Base-by-base conservation (phyloP, 2,329 filamentous ascomycete genomes). In the Neodidymelliopsis sp. region DNA sequence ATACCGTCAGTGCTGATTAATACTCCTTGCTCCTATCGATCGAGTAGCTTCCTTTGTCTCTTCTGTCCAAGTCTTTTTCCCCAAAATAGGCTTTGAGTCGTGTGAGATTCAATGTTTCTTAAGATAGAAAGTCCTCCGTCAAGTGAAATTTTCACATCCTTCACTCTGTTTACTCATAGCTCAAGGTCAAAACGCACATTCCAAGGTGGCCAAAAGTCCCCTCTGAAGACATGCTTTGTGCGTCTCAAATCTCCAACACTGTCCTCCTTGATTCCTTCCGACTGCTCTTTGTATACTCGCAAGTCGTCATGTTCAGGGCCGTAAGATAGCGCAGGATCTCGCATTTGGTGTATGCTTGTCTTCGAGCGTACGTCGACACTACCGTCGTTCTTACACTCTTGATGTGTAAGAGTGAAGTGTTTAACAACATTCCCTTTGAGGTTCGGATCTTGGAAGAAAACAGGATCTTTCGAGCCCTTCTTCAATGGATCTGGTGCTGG, bases 351-450 rank as follows among this genome's bases (percentile, higher is more conserved):
- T 92, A n/a, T n/a, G n/a, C n/a, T n/a, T 31, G 91, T 87, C 37
- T 82, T 96, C 23, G 92, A 96, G 15, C 24, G 10, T 15, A 15
- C n/a, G 23, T 19, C 20, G 22, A 4, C n/a, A 8, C 8, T 13
- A 8, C 6, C 19, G 18, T 22, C 13, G 4, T 91, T 46, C 91
- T 92, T 0, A 91, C 89, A 33, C 92, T 96, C 77, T 96, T 97
- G 79, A 96, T 97, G 73, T 0, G 30, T 2, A 15, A 39, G 12
- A 2, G 46, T 50, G 22, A 57, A 62, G 24, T 42, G 39, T 10
- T 50, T 33, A 13, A 40, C 23, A 4, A 62, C 34, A 7, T 50
- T 45, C n/a, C 11, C 23, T 11, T 30, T 42, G 24, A 61, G 23
- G 4, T 19, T n/a, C 0, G 44, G 48, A 10, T 57, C 54, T 20